Evolutionary conservation across 495 filamentous ascomycete species (phyloP).

Genomic region (Astrothelium subdiscretum): DNA sequence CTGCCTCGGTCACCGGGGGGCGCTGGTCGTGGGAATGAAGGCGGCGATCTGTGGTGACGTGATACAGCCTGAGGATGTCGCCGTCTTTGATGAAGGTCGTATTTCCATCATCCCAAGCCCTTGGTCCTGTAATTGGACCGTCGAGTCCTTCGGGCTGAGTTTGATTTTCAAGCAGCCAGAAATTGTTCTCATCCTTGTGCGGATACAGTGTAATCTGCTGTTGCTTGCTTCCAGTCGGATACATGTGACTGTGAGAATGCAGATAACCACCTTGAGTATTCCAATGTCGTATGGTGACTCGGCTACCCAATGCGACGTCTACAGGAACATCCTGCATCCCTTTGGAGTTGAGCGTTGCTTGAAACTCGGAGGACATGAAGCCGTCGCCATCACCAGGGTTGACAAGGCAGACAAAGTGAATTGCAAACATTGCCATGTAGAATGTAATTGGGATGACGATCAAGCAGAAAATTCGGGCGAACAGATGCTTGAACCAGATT

Average conservation of each 20-base stretch:
- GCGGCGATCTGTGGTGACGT: constrained; percentile 68
- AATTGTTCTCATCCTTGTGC: constrained; percentile 97
- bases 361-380: constrained; percentile 99
- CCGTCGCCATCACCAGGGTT: constrained; percentile 97
- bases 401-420: constrained; percentile 84
- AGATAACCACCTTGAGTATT: constrained; percentile 98
- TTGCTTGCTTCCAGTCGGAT: constrained; percentile 91
- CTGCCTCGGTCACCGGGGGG: constrained; percentile 92
- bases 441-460: constrained; percentile 82
- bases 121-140: constrained; percentile 67
- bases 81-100: constrained; percentile 68
- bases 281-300: constrained; percentile 74
- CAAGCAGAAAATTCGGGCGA: constrained; percentile 81
- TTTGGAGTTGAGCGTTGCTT: constrained; percentile 92
- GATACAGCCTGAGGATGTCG: constrained; percentile 68
- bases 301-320: constrained; percentile 80
- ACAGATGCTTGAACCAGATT: constrained; percentile 88
- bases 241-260: constrained; percentile 95
- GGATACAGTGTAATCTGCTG: constrained; percentile 97
- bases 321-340: constrained; percentile 89
- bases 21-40: constrained; percentile 95
- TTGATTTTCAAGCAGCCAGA: constrained; percentile 87
- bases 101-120: constrained; percentile 68
- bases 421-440: constrained; percentile 90
- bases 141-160: constrained; percentile 74